These are phyloP conservation scores for Vitis hybrid DNA, from an alignment of 177 flowering plant genomes.

Conservation along the genomic window DNA sequence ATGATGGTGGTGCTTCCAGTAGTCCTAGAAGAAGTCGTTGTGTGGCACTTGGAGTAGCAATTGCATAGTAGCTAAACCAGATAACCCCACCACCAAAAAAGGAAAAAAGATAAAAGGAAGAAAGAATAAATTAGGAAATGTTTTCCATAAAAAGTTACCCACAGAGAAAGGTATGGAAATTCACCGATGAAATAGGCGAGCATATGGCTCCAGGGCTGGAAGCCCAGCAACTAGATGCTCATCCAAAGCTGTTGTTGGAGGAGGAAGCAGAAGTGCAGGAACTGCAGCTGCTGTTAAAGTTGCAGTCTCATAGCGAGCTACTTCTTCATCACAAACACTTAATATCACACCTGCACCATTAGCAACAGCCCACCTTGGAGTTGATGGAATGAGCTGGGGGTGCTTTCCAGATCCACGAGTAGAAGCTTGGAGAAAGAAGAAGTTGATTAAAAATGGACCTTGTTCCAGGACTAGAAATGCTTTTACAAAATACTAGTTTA, in stretches of 20 bases:
- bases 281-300: constrained; percentile 94
- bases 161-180: constrained; percentile 2
- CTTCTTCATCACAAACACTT: constrained; percentile 97
- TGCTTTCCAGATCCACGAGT: constrained; percentile 96
- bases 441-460: constrained; percentile 1
- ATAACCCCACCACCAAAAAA: not conserved
- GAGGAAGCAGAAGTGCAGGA: constrained; percentile 96
- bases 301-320: constrained; percentile 91
- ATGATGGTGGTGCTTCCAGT: constrained; percentile 98
- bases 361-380: constrained; percentile 99
- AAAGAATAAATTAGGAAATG: not conserved
- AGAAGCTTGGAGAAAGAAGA: constrained; percentile 38
- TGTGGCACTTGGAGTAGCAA: constrained; percentile 97
- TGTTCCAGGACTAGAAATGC: not conserved
- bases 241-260: constrained; percentile 90
- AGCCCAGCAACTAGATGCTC: constrained; percentile 97
- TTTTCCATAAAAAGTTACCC: not conserved
- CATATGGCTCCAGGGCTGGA: constrained; percentile 98
- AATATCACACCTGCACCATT: constrained; percentile 98
- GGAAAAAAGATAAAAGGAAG: constrained; percentile 4
- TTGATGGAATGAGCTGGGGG: constrained; percentile 96
- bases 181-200: constrained; percentile 92
- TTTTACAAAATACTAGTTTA: not conserved
- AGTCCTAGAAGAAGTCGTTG: constrained; percentile 95
- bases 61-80: constrained; percentile 73